These are phyloP conservation scores for Aspergillus piperis DNA, from an alignment of 2,329 filamentous ascomycete genomes.

Conservation along the genomic window DNA sequence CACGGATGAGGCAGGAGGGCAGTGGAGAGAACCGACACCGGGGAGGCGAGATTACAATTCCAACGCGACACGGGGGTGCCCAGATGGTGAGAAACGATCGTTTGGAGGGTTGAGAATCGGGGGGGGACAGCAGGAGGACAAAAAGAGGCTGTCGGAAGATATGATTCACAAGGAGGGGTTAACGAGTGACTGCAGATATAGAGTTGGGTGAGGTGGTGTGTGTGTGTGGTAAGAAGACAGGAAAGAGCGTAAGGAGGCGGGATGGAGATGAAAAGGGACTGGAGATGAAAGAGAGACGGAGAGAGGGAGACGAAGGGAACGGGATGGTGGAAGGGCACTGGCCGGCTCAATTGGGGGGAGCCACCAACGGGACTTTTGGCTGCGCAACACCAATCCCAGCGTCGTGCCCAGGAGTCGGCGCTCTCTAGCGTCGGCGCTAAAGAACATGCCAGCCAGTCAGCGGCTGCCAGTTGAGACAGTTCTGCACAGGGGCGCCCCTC, in stretches of 20 bases:
- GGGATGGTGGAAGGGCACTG: not conserved
- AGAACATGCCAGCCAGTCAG: constrained; percentile 14
- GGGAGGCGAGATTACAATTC: not conserved
- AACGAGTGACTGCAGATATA: constrained; percentile 24
- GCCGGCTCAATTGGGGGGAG: not conserved
- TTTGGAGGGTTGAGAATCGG: not conserved
- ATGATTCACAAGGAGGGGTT: constrained; percentile 15
- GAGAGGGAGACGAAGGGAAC: constrained; percentile 9
- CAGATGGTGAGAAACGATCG: constrained; percentile 1
- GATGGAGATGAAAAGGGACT: constrained; percentile 17
- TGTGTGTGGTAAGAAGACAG: constrained; percentile 6
- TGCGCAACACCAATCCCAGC: constrained; percentile 15
- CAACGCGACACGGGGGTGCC: constrained; percentile 1
- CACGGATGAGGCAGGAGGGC: not conserved
- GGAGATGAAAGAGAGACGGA: constrained; percentile 6
- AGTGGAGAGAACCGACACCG: constrained; percentile 3
- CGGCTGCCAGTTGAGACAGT: constrained; percentile 17
- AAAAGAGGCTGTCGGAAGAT: not conserved
- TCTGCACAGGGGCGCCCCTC: constrained; percentile 6
- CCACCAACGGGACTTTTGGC: not conserved
- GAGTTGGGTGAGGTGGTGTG: not conserved
- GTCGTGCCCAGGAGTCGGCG: constrained; percentile 8
- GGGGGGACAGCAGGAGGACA: not conserved
- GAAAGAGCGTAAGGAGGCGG: constrained; percentile 15
- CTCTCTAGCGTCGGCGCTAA: constrained; percentile 17